These are phyloP conservation scores for Lodderomyces pseudojiufengensis DNA, from an alignment of 1,139 yeast species.

Conservation along the genomic window DNA sequence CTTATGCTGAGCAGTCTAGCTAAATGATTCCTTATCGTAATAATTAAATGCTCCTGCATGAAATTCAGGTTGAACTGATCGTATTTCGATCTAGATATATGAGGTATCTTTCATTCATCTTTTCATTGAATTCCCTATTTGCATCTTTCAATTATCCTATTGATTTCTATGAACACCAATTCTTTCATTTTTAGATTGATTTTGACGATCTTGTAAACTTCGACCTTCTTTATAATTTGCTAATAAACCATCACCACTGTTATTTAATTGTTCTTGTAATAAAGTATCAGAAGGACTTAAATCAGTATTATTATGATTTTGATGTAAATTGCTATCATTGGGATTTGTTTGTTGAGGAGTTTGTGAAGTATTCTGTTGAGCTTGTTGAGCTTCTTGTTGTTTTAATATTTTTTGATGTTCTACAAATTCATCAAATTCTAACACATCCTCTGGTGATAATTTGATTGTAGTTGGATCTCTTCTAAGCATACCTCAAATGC, in stretches of 20 bases:
- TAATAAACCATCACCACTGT: slow-evolving; percentile 11
- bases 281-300: slow-evolving; percentile 8
- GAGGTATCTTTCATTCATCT: no score
- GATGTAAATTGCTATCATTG: neutral
- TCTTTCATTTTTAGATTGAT: slow-evolving; percentile 17
- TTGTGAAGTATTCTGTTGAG: slow-evolving; percentile 4
- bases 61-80: no score
- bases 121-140: no score
- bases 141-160: no score
- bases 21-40: no score
- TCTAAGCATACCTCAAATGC: slow-evolving; percentile 43
- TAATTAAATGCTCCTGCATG: no score
- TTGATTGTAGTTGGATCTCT: slow-evolving; percentile 62
- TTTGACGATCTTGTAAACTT: slow-evolving; percentile 5
- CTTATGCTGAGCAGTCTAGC: no score
- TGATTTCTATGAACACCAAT: slow-evolving; percentile 16
- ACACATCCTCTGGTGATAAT: slow-evolving; percentile 63
- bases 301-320: slow-evolving; percentile 5
- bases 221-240: slow-evolving; percentile 10
- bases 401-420: slow-evolving; percentile 10
- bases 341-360: slow-evolving; percentile 1
- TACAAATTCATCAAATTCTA: slow-evolving; percentile 52
- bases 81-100: no score
- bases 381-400: slow-evolving; percentile 9
- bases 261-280: slow-evolving; percentile 18